These are phyloP conservation scores for Shiraia sp. DNA, from an alignment of 2,329 filamentous ascomycete genomes.

Conservation along the genomic window DNA sequence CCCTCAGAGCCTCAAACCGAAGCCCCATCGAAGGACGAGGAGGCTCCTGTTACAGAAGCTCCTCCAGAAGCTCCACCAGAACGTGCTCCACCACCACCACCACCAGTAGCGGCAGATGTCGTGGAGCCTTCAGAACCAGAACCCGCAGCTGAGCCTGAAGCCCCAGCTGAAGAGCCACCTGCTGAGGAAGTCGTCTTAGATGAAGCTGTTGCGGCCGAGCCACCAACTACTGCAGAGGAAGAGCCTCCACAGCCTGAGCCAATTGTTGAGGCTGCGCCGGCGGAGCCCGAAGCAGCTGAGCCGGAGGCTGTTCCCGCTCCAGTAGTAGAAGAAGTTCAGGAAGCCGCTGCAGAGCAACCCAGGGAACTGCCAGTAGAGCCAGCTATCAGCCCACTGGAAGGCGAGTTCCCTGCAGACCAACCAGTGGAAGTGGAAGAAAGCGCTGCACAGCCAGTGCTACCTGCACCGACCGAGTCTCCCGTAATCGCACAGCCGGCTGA, in stretches of 20 bases:
- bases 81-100: too few relatives aligned
- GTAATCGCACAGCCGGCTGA: neutral
- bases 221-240: neutral
- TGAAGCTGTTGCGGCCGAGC: neutral
- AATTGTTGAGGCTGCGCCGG: neutral
- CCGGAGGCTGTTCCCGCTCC: neutral
- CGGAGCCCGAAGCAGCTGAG: conserved; percentile 2
- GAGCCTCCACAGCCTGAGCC: neutral
- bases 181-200: neutral
- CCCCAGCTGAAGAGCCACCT: neutral
- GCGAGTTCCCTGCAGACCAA: conserved; percentile 1
- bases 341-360: conserved; percentile 3
- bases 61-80: neutral
- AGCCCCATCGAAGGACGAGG: conserved; percentile 1
- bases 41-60: neutral
- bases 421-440: conserved; percentile 2
- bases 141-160: neutral
- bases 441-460: neutral
- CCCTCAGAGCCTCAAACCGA: neutral
- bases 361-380: neutral
- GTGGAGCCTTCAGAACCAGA: conserved; percentile 1
- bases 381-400: neutral
- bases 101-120: too few relatives aligned
- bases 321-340: neutral
- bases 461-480: neutral